Base-by-base conservation (phyloP, 148 eudicot species). In the Fallopia convolvulus region DNA sequence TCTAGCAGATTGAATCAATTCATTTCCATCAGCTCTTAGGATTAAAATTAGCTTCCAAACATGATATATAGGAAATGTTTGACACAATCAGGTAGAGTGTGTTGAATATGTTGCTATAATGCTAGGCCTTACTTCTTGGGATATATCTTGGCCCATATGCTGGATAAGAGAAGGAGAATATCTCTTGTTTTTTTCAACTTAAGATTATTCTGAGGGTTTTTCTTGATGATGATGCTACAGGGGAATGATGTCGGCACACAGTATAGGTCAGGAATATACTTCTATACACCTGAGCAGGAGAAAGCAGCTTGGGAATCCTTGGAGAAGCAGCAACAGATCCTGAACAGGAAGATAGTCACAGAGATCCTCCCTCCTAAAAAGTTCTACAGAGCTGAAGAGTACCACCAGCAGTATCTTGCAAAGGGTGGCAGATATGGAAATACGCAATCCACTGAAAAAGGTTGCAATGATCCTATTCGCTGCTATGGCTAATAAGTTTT, bases 301-400 rank as follows among this genome's bases (percentile, higher is more conserved):
- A 73, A 73, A 73, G 36, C 36, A 26, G 75, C 75, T 23, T 42
- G 20, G 75, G 75, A 73, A 21, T 73, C 75, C 50, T 42, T 73
- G 53, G 75, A 73, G 53, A 73, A 73, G 75, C 75, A 73, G 50
- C 75, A 73, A 26, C 20, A 73, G 75, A 42, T 44, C 9, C 44
- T 44, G 53, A 44, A 73, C 55, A 73, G 53, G 52, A 73, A 73
- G 33, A 73, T 73, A 73, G 75, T 73, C 15, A 73, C 75, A 0
- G 75, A 73, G 75, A 73, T 73, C 9, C 75, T 73, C 32, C 75
- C 75, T 73, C 53, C 75, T 9, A 73, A 73, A 20, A 44, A 44
- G 30, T 73, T 73, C 23, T 73, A 73, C 75, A 46, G 52, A 46
- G 75, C 75, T 73, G 75, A 73, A 73, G 75, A 73, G 33, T 73